Percentiles rank a stretch among this genome's conserved stretches.
These are phyloP conservation scores for Phytophthora chlamydospora DNA, from an alignment of 352 stramenopile species.

Conservation along the genomic window DNA sequence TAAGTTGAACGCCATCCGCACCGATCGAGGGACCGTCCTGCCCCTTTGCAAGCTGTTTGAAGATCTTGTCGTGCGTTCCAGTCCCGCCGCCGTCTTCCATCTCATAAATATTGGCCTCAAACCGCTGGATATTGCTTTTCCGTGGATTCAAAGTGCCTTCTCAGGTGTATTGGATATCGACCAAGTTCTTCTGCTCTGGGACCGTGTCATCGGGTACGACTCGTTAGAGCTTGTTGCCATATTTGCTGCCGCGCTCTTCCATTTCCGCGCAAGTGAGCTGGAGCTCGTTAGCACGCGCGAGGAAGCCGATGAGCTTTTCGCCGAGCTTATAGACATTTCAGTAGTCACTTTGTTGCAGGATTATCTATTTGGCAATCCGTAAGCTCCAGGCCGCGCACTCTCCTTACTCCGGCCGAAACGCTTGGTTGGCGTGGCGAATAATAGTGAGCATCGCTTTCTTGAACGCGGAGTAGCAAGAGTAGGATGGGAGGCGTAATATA, in stretches of 20 bases:
- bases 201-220: slow-evolving; percentile 76
- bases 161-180: slow-evolving; percentile 77
- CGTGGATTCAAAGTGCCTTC: slow-evolving; percentile 82
- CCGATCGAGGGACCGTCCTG: slow-evolving; percentile 62
- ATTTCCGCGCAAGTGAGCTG: slow-evolving; percentile 67
- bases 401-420: slow-evolving; percentile 43
- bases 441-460: slow-evolving; percentile 46
- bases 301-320: slow-evolving; percentile 69
- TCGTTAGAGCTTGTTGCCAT: slow-evolving; percentile 72
- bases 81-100: slow-evolving; percentile 59
- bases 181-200: slow-evolving; percentile 81
- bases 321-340: slow-evolving; percentile 73
- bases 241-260: slow-evolving; percentile 73
- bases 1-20: slow-evolving; percentile 69
- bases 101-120: slow-evolving; percentile 61
- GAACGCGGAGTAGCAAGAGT: slow-evolving; percentile 62
- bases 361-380: slow-evolving; percentile 66
- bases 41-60: slow-evolving; percentile 81
- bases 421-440: slow-evolving; percentile 46
- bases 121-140: slow-evolving; percentile 77
- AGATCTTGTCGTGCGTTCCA: slow-evolving; percentile 59
- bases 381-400: slow-evolving; percentile 2
- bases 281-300: slow-evolving; percentile 47
- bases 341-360: slow-evolving; percentile 72
- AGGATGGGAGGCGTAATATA: slow-evolving; percentile 57